Evolutionary conservation across 345 rosid genomes (phyloP).

Genomic region (Durio zibethinus): DNA sequence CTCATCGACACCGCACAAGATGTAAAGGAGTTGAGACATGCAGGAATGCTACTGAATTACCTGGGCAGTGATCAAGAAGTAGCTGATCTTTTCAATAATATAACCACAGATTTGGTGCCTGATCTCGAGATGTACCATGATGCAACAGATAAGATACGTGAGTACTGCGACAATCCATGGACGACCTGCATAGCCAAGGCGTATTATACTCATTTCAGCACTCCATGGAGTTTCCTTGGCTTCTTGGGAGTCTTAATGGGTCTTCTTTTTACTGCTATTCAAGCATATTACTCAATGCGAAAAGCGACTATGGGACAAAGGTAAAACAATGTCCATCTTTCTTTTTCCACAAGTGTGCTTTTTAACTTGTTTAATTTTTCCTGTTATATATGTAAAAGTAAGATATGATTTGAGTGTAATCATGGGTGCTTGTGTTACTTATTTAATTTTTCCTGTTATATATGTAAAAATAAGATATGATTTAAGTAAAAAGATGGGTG

Average conservation of each 20-base stretch:
- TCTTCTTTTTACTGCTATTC: not conserved
- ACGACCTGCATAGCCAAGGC: not conserved
- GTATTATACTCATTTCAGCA: conserved; percentile 4
- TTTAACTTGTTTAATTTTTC: too few species aligned
- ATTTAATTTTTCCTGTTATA: too few species aligned
- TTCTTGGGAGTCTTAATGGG: not conserved
- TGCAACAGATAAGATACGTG: not conserved
- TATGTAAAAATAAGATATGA: too few species aligned
- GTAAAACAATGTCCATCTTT: too few species aligned
- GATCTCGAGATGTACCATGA: not conserved
- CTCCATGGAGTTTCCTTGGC: conserved; percentile 18
- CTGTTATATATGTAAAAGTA: too few species aligned
- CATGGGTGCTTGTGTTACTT: too few species aligned
- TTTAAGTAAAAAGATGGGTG: too few species aligned
- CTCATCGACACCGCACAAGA: conserved; percentile 16
- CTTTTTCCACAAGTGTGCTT: too few species aligned
- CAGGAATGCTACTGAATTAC: not conserved
- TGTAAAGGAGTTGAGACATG: conserved; percentile 17
- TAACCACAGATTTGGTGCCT: conserved; percentile 15
- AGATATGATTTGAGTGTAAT: too few species aligned
- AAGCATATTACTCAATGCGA: not conserved
- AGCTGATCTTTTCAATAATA: conserved; percentile 8
- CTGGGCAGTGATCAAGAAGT: conserved; percentile 20
- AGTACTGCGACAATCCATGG: not conserved
- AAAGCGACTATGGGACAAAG: too few species aligned